Conservation (phyloP, 1,284 basidiomycete genomes). For the Blastosporella zonata region DNA sequence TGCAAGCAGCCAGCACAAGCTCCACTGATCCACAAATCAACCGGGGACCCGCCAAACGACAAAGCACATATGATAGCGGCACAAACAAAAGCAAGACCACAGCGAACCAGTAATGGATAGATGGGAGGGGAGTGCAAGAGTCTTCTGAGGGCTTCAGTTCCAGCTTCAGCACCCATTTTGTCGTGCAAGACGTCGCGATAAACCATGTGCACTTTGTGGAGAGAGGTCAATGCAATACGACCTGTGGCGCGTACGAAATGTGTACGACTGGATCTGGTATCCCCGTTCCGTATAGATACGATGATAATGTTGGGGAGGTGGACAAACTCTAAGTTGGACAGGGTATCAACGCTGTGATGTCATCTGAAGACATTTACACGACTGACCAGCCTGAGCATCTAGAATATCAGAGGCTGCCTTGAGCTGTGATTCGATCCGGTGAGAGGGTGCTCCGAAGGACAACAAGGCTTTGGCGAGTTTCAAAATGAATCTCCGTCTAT, state of each 20-base stretch:
- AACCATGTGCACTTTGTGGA: conserved; percentile 71
- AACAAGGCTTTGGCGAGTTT: conserved; percentile 80
- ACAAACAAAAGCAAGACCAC: conserved; percentile 70
- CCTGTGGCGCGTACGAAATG: conserved; percentile 77
- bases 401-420: conserved; percentile 46
- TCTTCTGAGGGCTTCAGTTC: conserved; percentile 54
- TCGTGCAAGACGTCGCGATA: conserved; percentile 81
- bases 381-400: conserved; percentile 39
- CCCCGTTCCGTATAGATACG: conserved; percentile 68
- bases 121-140: conserved; percentile 61
- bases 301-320: conserved; percentile 80
- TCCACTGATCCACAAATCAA: conserved; percentile 82
- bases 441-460: conserved; percentile 81
- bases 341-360: neutral
- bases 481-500: conserved; percentile 74
- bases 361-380: neutral
- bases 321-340: conserved; percentile 57
- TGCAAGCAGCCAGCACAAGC: conserved; percentile 67
- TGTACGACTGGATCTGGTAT: conserved; percentile 59
- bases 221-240: conserved; percentile 67
- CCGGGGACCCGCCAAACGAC: conserved; percentile 78
- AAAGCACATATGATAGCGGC: conserved; percentile 77
- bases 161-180: conserved; percentile 63
- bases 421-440: conserved; percentile 82
- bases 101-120: conserved; percentile 61